These are phyloP conservation scores for Epithele typhae DNA, from an alignment of 768 basidiomycete species.

Conservation along the genomic window DNA sequence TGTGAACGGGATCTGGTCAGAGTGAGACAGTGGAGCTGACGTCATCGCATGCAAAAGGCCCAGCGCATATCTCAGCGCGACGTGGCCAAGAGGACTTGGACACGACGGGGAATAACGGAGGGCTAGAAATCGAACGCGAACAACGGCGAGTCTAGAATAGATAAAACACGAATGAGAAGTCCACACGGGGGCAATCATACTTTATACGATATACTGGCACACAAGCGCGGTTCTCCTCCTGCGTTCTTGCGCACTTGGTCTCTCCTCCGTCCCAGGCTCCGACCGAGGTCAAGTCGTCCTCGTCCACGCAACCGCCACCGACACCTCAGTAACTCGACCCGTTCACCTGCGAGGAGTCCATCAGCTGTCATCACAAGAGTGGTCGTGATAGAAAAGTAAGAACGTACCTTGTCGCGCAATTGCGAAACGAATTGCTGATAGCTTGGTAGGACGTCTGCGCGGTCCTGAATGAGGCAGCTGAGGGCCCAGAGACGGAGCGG, in stretches of 20 bases:
- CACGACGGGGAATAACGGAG: too few species aligned
- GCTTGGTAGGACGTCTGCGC: slow-evolving; percentile 90
- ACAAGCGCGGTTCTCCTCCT: not conserved
- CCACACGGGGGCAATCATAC: too few species aligned
- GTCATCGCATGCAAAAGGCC: too few species aligned
- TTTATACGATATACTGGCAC: too few species aligned
- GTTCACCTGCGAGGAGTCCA: slow-evolving; percentile 15
- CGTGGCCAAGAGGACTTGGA: too few species aligned
- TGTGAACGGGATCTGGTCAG: too few species aligned
- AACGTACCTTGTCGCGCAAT: slow-evolving; percentile 80
- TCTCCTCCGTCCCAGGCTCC: not conserved
- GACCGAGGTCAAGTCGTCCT: not conserved
- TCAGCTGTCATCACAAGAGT: not conserved
- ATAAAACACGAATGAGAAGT: too few species aligned
- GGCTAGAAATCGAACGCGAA: too few species aligned
- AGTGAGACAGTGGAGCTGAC: too few species aligned
- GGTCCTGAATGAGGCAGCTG: slow-evolving; percentile 91
- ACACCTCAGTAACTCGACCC: slow-evolving; percentile 20
- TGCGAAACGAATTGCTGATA: slow-evolving; percentile 93
- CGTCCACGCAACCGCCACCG: not conserved
- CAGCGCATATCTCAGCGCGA: too few species aligned
- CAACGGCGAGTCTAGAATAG: too few species aligned
- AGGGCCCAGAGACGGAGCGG: slow-evolving; percentile 94
- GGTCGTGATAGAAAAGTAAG: too few species aligned
- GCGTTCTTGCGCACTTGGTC: not conserved